These are phyloP conservation scores for Diospyros kaki DNA, from an alignment of 148 eudicot species.

Conservation along the genomic window DNA sequence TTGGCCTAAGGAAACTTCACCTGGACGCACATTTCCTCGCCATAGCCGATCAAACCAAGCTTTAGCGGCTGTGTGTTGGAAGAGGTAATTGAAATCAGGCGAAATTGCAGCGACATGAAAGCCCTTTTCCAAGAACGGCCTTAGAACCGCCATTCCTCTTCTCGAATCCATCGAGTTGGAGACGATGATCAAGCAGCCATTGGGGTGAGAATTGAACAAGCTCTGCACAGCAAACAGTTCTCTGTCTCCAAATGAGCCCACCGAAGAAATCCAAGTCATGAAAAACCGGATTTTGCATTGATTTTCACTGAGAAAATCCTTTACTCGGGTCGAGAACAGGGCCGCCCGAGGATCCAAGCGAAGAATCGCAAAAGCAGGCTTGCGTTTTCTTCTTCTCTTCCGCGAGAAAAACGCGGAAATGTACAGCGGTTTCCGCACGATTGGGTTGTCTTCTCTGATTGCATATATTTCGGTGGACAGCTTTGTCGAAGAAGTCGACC, in stretches of 20 bases:
- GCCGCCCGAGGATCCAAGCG: slow-evolving; percentile 8
- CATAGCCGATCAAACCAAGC: slow-evolving; percentile 44
- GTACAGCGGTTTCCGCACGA: too few relatives aligned
- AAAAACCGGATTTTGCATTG: slow-evolving; percentile 51
- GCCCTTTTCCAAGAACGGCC: slow-evolving; percentile 40
- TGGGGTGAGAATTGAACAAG: slow-evolving; percentile 59
- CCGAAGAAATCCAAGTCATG: slow-evolving; percentile 85
- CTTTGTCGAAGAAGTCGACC: too few relatives aligned
- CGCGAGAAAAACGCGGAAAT: slow-evolving; percentile 1
- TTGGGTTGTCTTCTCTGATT: too few relatives aligned
- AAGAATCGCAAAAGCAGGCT: slow-evolving; percentile 13
- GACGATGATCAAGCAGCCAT: slow-evolving; percentile 61
- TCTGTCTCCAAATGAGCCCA: slow-evolving; percentile 44
- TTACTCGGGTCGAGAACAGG: slow-evolving; percentile 38
- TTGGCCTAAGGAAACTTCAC: slow-evolving; percentile 63
- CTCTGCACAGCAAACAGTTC: slow-evolving; percentile 52
- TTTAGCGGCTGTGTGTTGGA: slow-evolving; percentile 56
- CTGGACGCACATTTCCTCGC: slow-evolving; percentile 47
- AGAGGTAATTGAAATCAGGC: slow-evolving; percentile 52
- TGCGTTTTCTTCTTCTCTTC: slow-evolving; percentile 12
- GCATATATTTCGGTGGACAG: too few relatives aligned
- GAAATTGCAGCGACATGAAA: slow-evolving; percentile 49
- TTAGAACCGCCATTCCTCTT: slow-evolving; percentile 37
- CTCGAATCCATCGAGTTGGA: slow-evolving; percentile 60
- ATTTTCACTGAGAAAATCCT: slow-evolving; percentile 38